These are phyloP conservation scores for Talaromyces sp. DNA, from an alignment of 2,329 filamentous ascomycete species.

Conservation along the genomic window DNA sequence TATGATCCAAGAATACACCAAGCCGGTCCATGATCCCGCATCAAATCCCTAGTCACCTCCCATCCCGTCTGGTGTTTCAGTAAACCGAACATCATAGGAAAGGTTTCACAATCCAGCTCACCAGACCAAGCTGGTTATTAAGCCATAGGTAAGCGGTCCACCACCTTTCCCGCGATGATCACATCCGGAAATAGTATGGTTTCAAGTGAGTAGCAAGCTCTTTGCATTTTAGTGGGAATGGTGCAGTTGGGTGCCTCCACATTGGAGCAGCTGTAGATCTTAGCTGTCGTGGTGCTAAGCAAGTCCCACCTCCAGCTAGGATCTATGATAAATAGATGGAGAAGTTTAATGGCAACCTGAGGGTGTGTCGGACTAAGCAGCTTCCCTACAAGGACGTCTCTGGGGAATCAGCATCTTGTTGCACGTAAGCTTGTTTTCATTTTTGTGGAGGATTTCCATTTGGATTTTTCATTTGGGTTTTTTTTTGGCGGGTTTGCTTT, in stretches of 20 bases:
- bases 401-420: background rate
- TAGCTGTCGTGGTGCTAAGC: slow-evolving; percentile 10
- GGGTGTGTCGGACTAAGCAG: slow-evolving; percentile 6
- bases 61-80: slow-evolving; percentile 12
- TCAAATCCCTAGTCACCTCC: background rate
- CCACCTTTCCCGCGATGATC: slow-evolving; percentile 15
- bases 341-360: background rate
- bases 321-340: background rate
- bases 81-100: slow-evolving; percentile 13
- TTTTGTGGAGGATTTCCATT: background rate
- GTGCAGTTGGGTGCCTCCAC: background rate
- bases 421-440: background rate
- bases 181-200: slow-evolving; percentile 8
- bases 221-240: slow-evolving; percentile 3
- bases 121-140: slow-evolving; percentile 1
- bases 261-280: slow-evolving; percentile 10
- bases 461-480: background rate
- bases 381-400: slow-evolving; percentile 12
- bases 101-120: slow-evolving; percentile 13
- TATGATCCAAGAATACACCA: background rate
- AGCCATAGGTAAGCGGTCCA: background rate
- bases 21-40: background rate
- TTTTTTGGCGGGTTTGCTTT: too few relatives aligned
- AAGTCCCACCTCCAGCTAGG: background rate
- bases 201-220: background rate